Evolutionary conservation across 345 rosid species (phyloP), one percentile per base, ranked within the genome.

Genomic region (Firmiana major): DNA sequence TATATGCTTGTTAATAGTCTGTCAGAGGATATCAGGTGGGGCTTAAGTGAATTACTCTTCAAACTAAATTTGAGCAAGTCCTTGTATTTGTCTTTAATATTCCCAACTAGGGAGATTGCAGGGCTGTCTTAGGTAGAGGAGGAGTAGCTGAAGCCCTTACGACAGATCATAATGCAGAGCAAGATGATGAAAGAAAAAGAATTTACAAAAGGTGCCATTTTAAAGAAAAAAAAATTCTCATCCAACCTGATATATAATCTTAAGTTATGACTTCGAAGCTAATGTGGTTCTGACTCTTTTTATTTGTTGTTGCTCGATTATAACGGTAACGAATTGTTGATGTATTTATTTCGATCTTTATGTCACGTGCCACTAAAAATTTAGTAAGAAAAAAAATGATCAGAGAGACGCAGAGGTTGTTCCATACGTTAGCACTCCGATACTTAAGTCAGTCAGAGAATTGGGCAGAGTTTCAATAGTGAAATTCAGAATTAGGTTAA

Each of bases 21-120:
- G 28, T 26, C 2, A 59, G 36, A 59, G 15, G 12, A 59, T 24
- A 2, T 4, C 8, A 11, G 24, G 0, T 16, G 63, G 34, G 34
- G 63, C 3, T 59, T 12, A 1, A 10, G 63, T 58, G 16, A 10
- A 59, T 22, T 59, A 59, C 15, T n/a, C 9, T 22, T 58, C 6
- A 24, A 24, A 3, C 21, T 24, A 68, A 22, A 22, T 24, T 46
- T 45, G 58, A 36, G 15, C 38, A 48, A 48, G 55, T 10, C 11
- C 13, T 69, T 21, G 34, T 48, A 5, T 70, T 26, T 16, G 1
- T 70, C 40, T 46, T 24, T 46, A 19, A 49, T 60, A 83, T 94
- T 77, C 90, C 97, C 19, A 92, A 91, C 77, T 53, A 88, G 45
- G 97, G 97, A 80, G 94, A 94, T 77, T 94, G 98, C 78, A 87